These are phyloP conservation scores for Pholiota molesta DNA, from an alignment of 768 basidiomycete species.

Conservation along the genomic window DNA sequence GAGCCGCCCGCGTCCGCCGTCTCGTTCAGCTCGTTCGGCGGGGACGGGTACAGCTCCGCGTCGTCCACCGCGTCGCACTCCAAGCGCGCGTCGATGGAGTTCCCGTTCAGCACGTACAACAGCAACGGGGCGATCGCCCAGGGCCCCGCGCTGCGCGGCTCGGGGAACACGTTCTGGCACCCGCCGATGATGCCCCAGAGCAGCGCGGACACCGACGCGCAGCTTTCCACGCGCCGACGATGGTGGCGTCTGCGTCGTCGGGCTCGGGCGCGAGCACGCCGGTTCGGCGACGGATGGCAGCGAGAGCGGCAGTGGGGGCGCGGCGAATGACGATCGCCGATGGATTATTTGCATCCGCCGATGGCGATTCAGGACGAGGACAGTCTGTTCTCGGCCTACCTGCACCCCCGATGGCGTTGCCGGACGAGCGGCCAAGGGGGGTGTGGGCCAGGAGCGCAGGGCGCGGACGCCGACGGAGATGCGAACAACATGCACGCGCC, in stretches of 20 bases:
- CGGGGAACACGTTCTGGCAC: conserved; percentile 75
- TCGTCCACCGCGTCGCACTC: conserved; percentile 57
- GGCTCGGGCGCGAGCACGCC: conserved; percentile 4
- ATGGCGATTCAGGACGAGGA: conserved; percentile 70
- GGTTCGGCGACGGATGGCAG: conserved; percentile 8
- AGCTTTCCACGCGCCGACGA: conserved; percentile 43
- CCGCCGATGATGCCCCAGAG: conserved; percentile 68
- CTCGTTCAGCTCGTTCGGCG: conserved; percentile 60
- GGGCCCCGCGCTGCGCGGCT: conserved; percentile 56
- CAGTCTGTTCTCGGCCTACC: conserved; percentile 50
- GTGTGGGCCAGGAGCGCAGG: conserved; percentile 12
- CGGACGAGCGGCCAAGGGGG: conserved; percentile 33
- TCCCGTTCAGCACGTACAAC: conserved; percentile 59
- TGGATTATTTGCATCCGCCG: conserved; percentile 72
- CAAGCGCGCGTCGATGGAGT: conserved; percentile 68
- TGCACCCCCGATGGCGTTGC: conserved; percentile 50
- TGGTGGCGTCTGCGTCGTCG: conserved; percentile 4
- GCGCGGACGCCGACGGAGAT: conserved; percentile 6
- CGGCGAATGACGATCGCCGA: conserved; percentile 56
- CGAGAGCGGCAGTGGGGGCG: conserved; percentile 7
- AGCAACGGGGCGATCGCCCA: conserved; percentile 34
- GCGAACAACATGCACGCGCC: conserved; percentile 20
- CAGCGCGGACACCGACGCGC: conserved; percentile 48
- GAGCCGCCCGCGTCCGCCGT: conserved; percentile 66
- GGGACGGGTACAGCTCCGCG: conserved; percentile 60